Evolutionary conservation across 352 stramenopile genomes (phyloP).

Genomic region (Phytopythium vexans): DNA sequence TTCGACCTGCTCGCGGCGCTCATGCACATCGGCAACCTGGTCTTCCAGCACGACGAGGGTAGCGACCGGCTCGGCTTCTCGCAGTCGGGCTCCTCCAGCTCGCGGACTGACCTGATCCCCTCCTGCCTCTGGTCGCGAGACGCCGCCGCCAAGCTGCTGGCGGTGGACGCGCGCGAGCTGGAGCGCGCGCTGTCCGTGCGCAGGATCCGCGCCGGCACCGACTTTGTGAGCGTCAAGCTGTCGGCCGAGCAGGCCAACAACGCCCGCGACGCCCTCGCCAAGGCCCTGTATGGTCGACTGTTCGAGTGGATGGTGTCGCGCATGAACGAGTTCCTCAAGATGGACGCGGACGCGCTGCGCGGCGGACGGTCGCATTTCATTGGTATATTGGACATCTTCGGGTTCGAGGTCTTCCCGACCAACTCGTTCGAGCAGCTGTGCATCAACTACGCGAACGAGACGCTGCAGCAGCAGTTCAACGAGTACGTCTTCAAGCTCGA

Average conservation of each 20-base stretch:
- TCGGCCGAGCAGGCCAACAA: constrained; percentile 81
- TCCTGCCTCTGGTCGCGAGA: constrained; percentile 71
- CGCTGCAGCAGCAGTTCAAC: constrained; percentile 87
- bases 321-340: constrained; percentile 83
- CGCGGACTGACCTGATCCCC: constrained; percentile 43
- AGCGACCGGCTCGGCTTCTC: constrained; percentile 42
- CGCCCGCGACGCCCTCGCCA: constrained; percentile 75
- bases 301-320: constrained; percentile 90
- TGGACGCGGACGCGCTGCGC: constrained; percentile 61
- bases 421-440: constrained; percentile 91
- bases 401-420: constrained; percentile 89
- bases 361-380: constrained; percentile 66
- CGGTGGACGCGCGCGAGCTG: constrained; percentile 67
- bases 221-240: constrained; percentile 85
- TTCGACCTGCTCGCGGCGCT: constrained; percentile 81
- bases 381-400: constrained; percentile 91
- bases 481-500: constrained; percentile 89
- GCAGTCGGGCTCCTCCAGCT: constrained; percentile 18
- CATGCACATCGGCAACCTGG: constrained; percentile 89
- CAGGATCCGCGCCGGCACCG: constrained; percentile 74
- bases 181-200: constrained; percentile 73
- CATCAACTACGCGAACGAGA: constrained; percentile 91
- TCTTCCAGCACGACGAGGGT: constrained; percentile 79
- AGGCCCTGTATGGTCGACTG: constrained; percentile 84
- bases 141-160: constrained; percentile 63